These are phyloP conservation scores for Psilocybe mexicana DNA, from an alignment of 1,284 basidiomycete genomes.

Conservation along the genomic window DNA sequence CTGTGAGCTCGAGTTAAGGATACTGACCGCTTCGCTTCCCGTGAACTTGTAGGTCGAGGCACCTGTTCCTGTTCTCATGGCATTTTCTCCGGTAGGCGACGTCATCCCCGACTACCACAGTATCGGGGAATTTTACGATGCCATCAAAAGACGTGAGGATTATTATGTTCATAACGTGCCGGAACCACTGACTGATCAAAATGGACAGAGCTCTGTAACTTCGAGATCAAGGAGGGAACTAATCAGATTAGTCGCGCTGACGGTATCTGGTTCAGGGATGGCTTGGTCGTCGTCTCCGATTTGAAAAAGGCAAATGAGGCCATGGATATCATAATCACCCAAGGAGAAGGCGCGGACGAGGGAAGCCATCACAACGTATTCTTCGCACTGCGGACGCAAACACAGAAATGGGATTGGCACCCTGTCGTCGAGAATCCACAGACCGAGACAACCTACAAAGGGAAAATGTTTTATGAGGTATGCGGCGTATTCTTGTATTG, in stretches of 20 bases:
- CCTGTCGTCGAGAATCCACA: neutral
- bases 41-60: no score
- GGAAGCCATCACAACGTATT: neutral
- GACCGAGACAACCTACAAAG: neutral
- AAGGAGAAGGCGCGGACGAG: neutral
- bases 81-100: neutral
- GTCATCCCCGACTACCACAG: neutral
- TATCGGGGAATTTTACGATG: slow-evolving; percentile 7
- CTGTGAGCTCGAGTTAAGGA: neutral
- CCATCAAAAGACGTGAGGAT: neutral
- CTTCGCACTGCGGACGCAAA: neutral
- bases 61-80: neutral
- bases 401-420: neutral
- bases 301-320: neutral
- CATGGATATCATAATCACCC: neutral
- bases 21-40: neutral
- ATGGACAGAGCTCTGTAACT: neutral
- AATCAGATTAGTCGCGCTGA: neutral
- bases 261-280: neutral
- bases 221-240: neutral
- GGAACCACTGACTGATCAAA: neutral
- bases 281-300: neutral
- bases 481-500: no score
- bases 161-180: neutral
- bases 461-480: neutral